Evolutionary conservation across 2,329 filamentous ascomycete species (phyloP).

Genomic region (Colletotrichum spinosum): DNA sequence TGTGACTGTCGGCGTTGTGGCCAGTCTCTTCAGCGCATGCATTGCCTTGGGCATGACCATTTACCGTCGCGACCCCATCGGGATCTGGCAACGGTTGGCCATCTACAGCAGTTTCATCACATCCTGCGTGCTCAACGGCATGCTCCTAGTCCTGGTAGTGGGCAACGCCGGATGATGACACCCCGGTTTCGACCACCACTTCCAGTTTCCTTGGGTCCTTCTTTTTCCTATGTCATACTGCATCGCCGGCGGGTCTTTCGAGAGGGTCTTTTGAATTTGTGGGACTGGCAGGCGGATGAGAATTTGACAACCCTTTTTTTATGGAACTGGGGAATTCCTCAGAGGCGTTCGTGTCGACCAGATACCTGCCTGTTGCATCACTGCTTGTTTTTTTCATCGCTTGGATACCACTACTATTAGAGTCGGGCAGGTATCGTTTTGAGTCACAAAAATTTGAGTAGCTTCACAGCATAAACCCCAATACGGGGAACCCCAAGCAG

Average conservation of each 20-base stretch:
- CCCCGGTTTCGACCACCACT: not conserved
- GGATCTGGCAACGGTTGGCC: slow-evolving; percentile 56
- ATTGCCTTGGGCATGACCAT: slow-evolving; percentile 70
- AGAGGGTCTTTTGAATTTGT: slow-evolving; percentile 14
- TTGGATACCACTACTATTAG: slow-evolving; percentile 23
- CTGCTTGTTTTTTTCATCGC: slow-evolving; percentile 3
- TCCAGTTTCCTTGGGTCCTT: not conserved
- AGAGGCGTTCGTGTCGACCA: slow-evolving; percentile 14
- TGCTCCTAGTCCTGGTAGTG: slow-evolving; percentile 56
- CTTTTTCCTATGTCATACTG: slow-evolving; percentile 17
- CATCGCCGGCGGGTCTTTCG: slow-evolving; percentile 9
- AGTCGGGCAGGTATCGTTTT: slow-evolving; percentile 2
- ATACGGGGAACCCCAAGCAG: too few relatives aligned
- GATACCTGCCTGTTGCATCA: slow-evolving; percentile 23
- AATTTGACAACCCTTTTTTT: slow-evolving; percentile 22
- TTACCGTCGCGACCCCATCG: slow-evolving; percentile 59
- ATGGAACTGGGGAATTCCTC: slow-evolving; percentile 4
- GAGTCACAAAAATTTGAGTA: slow-evolving; percentile 10
- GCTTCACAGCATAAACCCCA: not conserved
- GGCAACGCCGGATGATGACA: slow-evolving; percentile 49
- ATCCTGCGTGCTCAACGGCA: slow-evolving; percentile 56
- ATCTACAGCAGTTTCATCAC: slow-evolving; percentile 51
- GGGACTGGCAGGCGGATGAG: slow-evolving; percentile 14
- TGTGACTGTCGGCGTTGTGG: slow-evolving; percentile 75
- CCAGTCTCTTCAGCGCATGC: slow-evolving; percentile 73